Evolutionary conservation across 495 filamentous ascomycete species (phyloP).

Genomic region (Lasiosphaeria hispida): DNA sequence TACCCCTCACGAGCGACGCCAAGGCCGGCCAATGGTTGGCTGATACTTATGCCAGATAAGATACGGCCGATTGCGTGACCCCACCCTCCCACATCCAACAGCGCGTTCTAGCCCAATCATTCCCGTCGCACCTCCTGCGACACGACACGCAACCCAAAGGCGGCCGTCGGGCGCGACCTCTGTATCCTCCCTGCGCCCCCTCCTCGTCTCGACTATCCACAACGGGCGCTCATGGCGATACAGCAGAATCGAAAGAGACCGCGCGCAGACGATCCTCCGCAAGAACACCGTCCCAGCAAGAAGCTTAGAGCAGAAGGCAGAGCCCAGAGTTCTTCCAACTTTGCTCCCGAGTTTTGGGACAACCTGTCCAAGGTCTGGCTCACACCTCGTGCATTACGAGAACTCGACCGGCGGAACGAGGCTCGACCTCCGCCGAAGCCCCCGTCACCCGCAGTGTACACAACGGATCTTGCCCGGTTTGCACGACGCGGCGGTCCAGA

Average conservation of each 20-base stretch:
- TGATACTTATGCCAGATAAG: too few relatives aligned
- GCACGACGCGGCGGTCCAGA: constrained; percentile 21
- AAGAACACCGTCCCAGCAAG: constrained; percentile 19
- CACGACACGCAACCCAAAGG: too few relatives aligned
- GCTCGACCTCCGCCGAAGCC: constrained; percentile 8
- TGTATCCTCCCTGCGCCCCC: too few relatives aligned
- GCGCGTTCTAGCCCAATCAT: too few relatives aligned
- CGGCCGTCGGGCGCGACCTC: too few relatives aligned
- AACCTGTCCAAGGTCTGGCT: constrained; percentile 34
- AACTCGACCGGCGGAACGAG: constrained; percentile 34
- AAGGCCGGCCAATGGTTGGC: too few relatives aligned
- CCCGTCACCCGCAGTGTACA: constrained; percentile 13
- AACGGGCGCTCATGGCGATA: constrained; percentile 4
- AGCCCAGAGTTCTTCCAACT: constrained; percentile 21
- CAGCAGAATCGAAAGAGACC: constrained; percentile 8
- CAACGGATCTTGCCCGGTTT: constrained; percentile 19
- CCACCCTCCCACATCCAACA: too few relatives aligned
- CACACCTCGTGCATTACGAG: constrained; percentile 32
- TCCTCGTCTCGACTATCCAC: neutral
- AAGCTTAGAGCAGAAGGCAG: constrained; percentile 17
- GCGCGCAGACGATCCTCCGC: constrained; percentile 4
- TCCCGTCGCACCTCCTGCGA: too few relatives aligned
- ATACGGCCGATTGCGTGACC: too few relatives aligned
- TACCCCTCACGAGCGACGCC: too few relatives aligned
- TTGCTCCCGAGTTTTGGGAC: constrained; percentile 31